Base-by-base conservation (phyloP, 371 early-diverging fungal genomes). In the Syncephalastrum contaminatum region DNA sequence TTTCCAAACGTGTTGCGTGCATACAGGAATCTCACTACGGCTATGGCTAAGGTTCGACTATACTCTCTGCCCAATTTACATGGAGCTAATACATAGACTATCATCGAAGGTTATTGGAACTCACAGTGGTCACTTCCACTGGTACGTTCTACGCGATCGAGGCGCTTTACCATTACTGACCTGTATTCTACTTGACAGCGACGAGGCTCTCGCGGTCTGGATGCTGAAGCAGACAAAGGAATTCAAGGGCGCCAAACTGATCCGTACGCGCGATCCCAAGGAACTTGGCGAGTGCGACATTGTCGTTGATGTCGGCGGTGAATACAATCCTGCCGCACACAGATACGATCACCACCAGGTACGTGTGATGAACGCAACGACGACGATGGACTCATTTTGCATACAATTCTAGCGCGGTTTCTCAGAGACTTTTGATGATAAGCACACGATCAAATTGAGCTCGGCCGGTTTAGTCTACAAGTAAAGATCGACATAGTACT, bases 251-350 rank as follows among this genome's bases (percentile, higher is more conserved):
- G 86, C 92, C 52, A 82, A 73, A 22, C 72, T 98, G 24, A 76
- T 94, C 36, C 88, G 99, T 51, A 90, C 95, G 22, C 91, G 98
- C 63, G 98, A 98, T 63, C 74, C 89, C 2, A 80, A 74, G 8
- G 81, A 89, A 30, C 75, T 98, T 46, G 86, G 76, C 13, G 81
- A 81, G 19, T 95, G 92, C 56, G 93, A 93, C 62, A 85, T 96
- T 55, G 93, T 99, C 19, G 96, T 97, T 14, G 99, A 99, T 69
- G 99, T 99, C 4, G 99, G 99, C 44, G 95, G 94, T 47, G 92
- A 88, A 19, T 99, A 96, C 73, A 91, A 92, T 73, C 93, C 90
- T 44, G 73, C 70, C 27, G 73, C 66, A 24, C 73, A 85, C 53
- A 82, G 93, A 46, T 99, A 87, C 69, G 99, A 99, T 67, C 99